These are phyloP conservation scores for Haplosporangium gracile DNA, from an alignment of 192 early-diverging fungal genomes.

Conservation along the genomic window DNA sequence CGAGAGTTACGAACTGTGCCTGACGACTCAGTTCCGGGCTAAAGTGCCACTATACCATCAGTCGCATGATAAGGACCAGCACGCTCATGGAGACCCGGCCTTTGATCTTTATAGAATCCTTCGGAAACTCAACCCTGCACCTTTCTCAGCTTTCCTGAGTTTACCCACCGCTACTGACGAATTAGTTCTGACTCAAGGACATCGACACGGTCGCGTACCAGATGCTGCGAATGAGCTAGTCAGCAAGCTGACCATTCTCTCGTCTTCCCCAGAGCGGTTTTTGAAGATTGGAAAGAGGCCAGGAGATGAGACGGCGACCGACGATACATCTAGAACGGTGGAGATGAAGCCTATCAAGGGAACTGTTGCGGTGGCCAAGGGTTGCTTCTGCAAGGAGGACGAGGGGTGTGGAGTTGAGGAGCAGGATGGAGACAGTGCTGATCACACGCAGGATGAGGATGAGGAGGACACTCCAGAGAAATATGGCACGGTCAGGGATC, in stretches of 20 bases:
- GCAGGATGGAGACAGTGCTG: conserved; percentile 37
- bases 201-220: not conserved
- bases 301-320: conserved; percentile 2
- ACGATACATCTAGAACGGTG: conserved; percentile 56
- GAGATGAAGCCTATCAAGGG: conserved; percentile 99
- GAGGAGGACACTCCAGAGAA: conserved; percentile 18
- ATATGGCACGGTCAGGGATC: not conserved
- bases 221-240: not conserved
- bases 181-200: not conserved
- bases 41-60: conserved; percentile 37
- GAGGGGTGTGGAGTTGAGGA: conserved; percentile 55
- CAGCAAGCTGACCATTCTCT: conserved; percentile 38
- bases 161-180: conserved; percentile 53
- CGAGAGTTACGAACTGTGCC: conserved; percentile 95
- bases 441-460: conserved; percentile 52
- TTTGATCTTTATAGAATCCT: conserved; percentile 74
- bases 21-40: conserved; percentile 86
- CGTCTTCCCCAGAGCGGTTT: conserved; percentile 76
- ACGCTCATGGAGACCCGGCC: conserved; percentile 23
- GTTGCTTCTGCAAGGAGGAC: conserved; percentile 58
- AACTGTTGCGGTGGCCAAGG: conserved; percentile 67
- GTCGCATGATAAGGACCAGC: not conserved
- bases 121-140: conserved; percentile 85
- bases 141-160: conserved; percentile 83
- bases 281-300: conserved; percentile 44